A percentile compares a stretch with the other conserved stretches of the same genome.
These are phyloP conservation scores for Kwoniella heveanensis DNA, from an alignment of 768 basidiomycete species.

Conservation along the genomic window DNA sequence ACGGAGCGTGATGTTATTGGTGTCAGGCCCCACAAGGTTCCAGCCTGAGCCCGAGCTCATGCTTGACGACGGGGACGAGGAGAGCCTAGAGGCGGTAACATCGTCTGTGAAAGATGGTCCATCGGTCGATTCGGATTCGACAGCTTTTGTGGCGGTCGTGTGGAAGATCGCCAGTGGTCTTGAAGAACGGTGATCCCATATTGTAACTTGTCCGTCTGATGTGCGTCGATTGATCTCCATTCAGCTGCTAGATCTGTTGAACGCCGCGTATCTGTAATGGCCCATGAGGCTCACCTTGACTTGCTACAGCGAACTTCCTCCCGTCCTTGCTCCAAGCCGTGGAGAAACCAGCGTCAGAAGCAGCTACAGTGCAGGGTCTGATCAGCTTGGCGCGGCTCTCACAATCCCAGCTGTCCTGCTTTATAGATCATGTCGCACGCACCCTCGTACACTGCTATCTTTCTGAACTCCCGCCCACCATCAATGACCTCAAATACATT, in stretches of 20 bases:
- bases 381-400: no score
- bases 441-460: constrained; percentile 66
- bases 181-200: constrained; percentile 56
- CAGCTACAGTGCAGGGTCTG: no score
- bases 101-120: constrained; percentile 32
- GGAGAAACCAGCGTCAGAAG: constrained; percentile 52
- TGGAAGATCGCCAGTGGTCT: constrained; percentile 49
- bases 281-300: constrained; percentile 54
- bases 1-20: constrained; percentile 21
- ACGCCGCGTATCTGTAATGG: no score
- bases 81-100: constrained; percentile 12
- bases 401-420: no score
- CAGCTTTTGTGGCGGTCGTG: constrained; percentile 29
- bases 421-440: no score
- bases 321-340: constrained; percentile 55
- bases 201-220: constrained; percentile 54
- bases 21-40: constrained; percentile 15
- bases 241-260: no score
- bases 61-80: constrained; percentile 14
- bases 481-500: constrained; percentile 77
- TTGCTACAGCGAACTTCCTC: constrained; percentile 54
- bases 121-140: constrained; percentile 16
- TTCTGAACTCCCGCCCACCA: constrained; percentile 63
- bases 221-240: no score
- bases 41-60: constrained; percentile 3